Conservation (phyloP, 148 eudicot species). For the Chenopodium album region DNA sequence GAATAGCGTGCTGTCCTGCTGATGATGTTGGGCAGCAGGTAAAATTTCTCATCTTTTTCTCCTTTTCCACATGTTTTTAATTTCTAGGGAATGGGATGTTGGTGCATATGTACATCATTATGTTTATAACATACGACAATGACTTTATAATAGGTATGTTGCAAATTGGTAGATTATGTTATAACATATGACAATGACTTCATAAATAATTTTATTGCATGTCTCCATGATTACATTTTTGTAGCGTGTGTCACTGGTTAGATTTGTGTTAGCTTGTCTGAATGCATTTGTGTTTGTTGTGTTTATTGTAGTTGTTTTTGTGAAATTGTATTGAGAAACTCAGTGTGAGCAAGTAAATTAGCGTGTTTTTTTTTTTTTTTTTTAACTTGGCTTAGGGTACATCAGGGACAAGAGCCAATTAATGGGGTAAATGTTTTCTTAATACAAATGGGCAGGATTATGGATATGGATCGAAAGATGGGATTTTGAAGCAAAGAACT, state of each 20-base stretch:
- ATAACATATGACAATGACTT: no score
- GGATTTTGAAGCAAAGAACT: conserved; percentile 59
- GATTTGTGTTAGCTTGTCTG: not conserved
- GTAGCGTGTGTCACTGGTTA: not conserved
- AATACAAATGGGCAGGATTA: conserved; percentile 56
- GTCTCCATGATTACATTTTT: not conserved
- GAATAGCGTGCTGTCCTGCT: conserved; percentile 29
- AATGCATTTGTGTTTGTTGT: not conserved
- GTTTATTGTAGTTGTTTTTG: no score
- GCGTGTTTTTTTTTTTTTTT: not conserved
- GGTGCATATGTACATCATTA: not conserved
- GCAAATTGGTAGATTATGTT: no score
- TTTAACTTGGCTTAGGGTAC: conserved; percentile 47
- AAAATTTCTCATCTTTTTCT: conserved; percentile 12
- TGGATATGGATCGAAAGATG: conserved; percentile 38
- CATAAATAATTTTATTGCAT: not conserved
- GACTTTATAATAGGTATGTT: no score
- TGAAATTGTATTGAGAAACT: no score
- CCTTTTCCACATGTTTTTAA: not conserved
- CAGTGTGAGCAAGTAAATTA: no score
- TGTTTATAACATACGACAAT: not conserved
- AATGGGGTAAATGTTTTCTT: conserved; percentile 64
- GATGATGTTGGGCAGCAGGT: conserved; percentile 57
- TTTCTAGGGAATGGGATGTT: not conserved
- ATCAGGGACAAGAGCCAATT: conserved; percentile 63